Percentiles rank a stretch among this genome's conserved stretches.
These are phyloP conservation scores for Exobasidium cylindrosporum DNA, from an alignment of 1,284 basidiomycete genomes.

Conservation along the genomic window DNA sequence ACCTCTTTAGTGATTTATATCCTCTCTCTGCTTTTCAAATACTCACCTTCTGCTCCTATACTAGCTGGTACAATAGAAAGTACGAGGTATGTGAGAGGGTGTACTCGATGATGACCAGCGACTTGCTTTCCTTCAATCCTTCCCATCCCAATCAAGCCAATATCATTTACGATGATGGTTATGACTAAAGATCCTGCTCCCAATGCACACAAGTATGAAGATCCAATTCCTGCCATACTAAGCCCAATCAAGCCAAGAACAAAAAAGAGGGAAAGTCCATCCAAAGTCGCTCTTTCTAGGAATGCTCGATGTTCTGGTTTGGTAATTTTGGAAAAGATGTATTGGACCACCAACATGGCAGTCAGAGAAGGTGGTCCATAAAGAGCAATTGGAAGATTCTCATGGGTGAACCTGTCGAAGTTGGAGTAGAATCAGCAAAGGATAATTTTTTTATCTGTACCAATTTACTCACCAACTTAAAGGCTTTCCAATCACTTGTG, in stretches of 20 bases:
- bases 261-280: constrained; percentile 36
- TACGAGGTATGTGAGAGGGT: constrained; percentile 35
- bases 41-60: constrained; percentile 66
- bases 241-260: constrained; percentile 31
- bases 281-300: constrained; percentile 27
- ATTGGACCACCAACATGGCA: constrained; percentile 64
- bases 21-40: neutral
- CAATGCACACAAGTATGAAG: constrained; percentile 68
- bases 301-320: constrained; percentile 56
- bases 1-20: neutral
- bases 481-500: constrained; percentile 64
- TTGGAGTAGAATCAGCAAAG: neutral
- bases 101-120: constrained; percentile 40
- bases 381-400: constrained; percentile 69
- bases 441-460: too few relatives aligned
- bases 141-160: constrained; percentile 35
- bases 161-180: constrained; percentile 39
- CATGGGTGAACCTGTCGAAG: constrained; percentile 58
- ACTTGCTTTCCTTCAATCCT: constrained; percentile 35
- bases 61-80: constrained; percentile 62
- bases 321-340: constrained; percentile 64
- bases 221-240: constrained; percentile 69
- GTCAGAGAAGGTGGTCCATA: constrained; percentile 69
- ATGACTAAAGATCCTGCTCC: constrained; percentile 60
- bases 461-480: constrained; percentile 54